phyloP scores from a whole-genome alignment of 2,329 filamentous ascomycete species.

The Hypoxylon sp. region DNA sequence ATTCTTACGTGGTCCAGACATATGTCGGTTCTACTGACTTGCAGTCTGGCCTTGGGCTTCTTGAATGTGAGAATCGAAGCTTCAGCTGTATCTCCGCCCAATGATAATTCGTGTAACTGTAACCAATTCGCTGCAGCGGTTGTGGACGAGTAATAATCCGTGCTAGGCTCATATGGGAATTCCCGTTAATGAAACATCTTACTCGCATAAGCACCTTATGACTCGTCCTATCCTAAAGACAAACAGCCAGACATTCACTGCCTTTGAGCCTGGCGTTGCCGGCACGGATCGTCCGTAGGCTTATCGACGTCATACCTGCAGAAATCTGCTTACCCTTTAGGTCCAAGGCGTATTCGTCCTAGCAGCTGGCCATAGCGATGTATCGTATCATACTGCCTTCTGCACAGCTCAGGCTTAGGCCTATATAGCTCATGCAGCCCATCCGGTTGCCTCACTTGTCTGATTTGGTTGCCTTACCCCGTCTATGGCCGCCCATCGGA shows the following conservation, averaged over 20 bases:
- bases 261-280: conserved; percentile 12
- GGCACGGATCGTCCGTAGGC: conserved; percentile 3
- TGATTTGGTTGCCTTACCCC: conserved; percentile 24
- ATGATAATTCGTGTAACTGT: neutral
- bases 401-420: conserved; percentile 8
- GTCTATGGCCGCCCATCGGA: conserved; percentile 8
- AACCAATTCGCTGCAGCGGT: neutral
- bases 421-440: conserved; percentile 22
- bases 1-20: conserved; percentile 23
- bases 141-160: conserved; percentile 1
- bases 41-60: neutral
- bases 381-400: conserved; percentile 16
- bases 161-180: neutral
- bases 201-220: conserved; percentile 3
- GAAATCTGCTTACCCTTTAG: conserved; percentile 13
- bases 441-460: conserved; percentile 32
- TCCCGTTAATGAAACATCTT: conserved; percentile 3
- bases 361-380: conserved; percentile 16
- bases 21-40: conserved; percentile 16
- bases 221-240: conserved; percentile 1
- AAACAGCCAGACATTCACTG: conserved; percentile 8
- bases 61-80: neutral
- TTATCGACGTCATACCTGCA: conserved; percentile 3
- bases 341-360: conserved; percentile 7
- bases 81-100: neutral